Evolutionary conservation across 345 rosid genomes (phyloP), one percentile per base, ranked within the genome.

Genomic region (thale cress (Arabidopsis thaliana)): DNA sequence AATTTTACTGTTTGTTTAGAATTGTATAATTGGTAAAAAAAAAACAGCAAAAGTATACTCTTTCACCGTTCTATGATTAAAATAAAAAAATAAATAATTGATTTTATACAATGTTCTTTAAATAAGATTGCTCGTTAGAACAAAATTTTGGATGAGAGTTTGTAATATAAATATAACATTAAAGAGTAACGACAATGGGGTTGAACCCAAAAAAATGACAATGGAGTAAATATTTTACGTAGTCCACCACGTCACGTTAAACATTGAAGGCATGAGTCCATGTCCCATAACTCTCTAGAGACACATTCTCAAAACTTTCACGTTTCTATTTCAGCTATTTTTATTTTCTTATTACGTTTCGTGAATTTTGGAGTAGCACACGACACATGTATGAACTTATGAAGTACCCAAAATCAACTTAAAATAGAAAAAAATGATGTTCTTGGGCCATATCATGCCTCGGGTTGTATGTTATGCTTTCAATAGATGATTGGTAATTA

Each of bases 231-330:
- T 70, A 37, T 62, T 70, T 41, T 78, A 71, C 48, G 6, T 73
- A 59, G 82, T 74, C 75, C 63, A 79, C 64, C 78, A 78, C 87
- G 85, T 71, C 85, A 84, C 81, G 87, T 74, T 56, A 79, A 67
- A 59, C 74, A 59, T 62, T 63, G 37, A 65, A 51, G 65, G 64
- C 42, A 36, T 45, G 48, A 13, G 23, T 65, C 65, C 32, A 65
- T 46, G 66, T 25, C 72, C 24, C 14, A 36, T 66, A 48, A 66
- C 59, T 60, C 37, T 23, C 13, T 25, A 56, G 65, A 30, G 75
- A 42, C 59, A 61, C 76, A 62, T 64, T 64, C 67, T 57, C 67
- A 3, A 30, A 1, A 77, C 8, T 48, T 65, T 53, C 52, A 64
- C 46, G 51, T 70, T 63, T 71, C 67, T 41, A 41, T 32, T 42